Evolutionary conservation across 306 rosid genomes (phyloP).

Genomic region (Dalbergia cultrata): DNA sequence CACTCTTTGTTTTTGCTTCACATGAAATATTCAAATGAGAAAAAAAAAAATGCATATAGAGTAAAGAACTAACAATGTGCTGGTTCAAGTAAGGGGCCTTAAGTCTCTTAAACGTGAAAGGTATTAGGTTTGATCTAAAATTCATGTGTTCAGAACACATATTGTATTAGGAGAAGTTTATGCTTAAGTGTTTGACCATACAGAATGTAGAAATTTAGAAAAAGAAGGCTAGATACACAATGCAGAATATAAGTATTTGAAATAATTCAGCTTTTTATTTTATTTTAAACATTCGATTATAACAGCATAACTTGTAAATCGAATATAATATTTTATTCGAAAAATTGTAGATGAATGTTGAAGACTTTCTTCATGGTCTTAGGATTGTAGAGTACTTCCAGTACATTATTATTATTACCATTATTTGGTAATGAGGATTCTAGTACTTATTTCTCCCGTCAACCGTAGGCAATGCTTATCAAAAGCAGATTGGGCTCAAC

Average conservation of each 20-base stretch:
- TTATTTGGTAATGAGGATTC: too few relatives aligned
- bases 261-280: not conserved
- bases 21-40: not conserved
- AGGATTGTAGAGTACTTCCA: not conserved
- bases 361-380: not conserved
- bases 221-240: not conserved
- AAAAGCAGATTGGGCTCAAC: conserved; percentile 4
- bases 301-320: too few relatives aligned
- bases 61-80: not conserved
- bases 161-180: too few relatives aligned
- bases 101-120: too few relatives aligned
- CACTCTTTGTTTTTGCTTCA: not conserved
- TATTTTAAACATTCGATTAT: not conserved
- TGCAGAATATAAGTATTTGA: not conserved
- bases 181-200: too few relatives aligned
- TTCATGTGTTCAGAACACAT: too few relatives aligned
- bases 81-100: not conserved
- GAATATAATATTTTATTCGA: too few relatives aligned
- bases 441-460: too few relatives aligned
- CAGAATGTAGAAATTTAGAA: not conserved
- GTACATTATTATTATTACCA: not conserved
- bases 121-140: too few relatives aligned
- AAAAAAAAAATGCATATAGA: not conserved
- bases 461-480: too few relatives aligned
- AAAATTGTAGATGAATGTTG: not conserved